A percentile compares a stretch with the other conserved stretches of the same genome.
phyloP scores from a whole-genome alignment of 2,329 filamentous ascomycete species.

The Calonectria crousiana region DNA sequence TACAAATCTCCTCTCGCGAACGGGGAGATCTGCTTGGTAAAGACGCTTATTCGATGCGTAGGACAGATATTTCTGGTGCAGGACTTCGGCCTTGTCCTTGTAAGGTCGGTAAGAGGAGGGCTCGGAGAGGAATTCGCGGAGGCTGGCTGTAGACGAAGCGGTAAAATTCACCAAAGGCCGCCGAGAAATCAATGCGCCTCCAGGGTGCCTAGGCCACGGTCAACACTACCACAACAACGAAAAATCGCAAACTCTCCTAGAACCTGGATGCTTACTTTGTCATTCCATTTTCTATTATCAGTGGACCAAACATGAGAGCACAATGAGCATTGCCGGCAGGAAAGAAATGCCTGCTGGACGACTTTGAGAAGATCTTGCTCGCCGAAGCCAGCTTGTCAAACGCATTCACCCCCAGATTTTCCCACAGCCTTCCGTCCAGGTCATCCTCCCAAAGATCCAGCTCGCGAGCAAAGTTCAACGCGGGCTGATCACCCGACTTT shows the following conservation, averaged over 20 bases:
- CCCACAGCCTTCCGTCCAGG: not conserved
- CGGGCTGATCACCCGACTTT: not conserved
- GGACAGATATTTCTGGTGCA: not conserved
- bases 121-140: not conserved
- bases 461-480: not conserved
- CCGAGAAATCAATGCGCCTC: not conserved
- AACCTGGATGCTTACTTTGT: not conserved
- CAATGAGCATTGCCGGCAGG: not conserved
- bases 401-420: not conserved
- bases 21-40: not conserved
- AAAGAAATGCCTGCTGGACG: not conserved
- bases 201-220: not conserved
- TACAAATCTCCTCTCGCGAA: not conserved
- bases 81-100: not conserved
- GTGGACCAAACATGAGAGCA: not conserved
- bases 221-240: not conserved
- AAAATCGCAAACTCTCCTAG: accelerated
- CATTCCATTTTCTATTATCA: not conserved
- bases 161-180: not conserved
- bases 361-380: not conserved
- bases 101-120: not conserved
- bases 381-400: not conserved
- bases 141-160: not conserved
- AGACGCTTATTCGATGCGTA: not conserved
- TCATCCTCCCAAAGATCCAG: not conserved